phyloP scores from a whole-genome alignment of 768 basidiomycete genomes.

The Guyanaporus albipodus region DNA sequence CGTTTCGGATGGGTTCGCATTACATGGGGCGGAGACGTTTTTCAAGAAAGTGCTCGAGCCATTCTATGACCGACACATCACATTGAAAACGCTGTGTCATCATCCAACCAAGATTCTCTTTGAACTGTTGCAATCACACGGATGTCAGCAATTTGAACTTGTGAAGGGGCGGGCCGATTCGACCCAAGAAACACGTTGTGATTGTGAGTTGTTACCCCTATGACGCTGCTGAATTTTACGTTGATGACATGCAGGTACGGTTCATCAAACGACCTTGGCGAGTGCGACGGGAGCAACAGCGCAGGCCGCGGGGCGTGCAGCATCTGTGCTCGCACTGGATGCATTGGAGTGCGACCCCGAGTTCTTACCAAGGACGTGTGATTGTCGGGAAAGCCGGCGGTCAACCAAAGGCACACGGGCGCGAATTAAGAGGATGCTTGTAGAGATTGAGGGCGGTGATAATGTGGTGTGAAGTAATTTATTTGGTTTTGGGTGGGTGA shows the following conservation, averaged over 20 bases:
- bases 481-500: not conserved
- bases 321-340: constrained; percentile 64
- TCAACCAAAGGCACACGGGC: constrained; percentile 38
- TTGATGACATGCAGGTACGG: constrained; percentile 45
- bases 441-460: constrained; percentile 21
- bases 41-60: constrained; percentile 69
- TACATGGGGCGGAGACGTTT: constrained; percentile 55
- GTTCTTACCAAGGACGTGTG: constrained; percentile 61
- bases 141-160: constrained; percentile 64
- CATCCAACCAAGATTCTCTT: constrained; percentile 76
- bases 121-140: constrained; percentile 67
- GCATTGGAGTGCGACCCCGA: constrained; percentile 60
- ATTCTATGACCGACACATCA: constrained; percentile 75
- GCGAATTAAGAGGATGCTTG: constrained; percentile 31
- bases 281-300: constrained; percentile 50
- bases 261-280: constrained; percentile 64
- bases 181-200: constrained; percentile 40
- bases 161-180: constrained; percentile 44
- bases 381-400: constrained; percentile 47
- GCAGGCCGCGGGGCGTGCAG: constrained; percentile 53
- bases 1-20: constrained; percentile 68
- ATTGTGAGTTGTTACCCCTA: constrained; percentile 40
- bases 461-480: constrained; percentile 10
- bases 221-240: constrained; percentile 15
- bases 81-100: constrained; percentile 64